Percentiles rank a stretch among this genome's conserved stretches.
Conservation (phyloP, 306 rosid genomes). For the Fragaria nilgerrensis region DNA sequence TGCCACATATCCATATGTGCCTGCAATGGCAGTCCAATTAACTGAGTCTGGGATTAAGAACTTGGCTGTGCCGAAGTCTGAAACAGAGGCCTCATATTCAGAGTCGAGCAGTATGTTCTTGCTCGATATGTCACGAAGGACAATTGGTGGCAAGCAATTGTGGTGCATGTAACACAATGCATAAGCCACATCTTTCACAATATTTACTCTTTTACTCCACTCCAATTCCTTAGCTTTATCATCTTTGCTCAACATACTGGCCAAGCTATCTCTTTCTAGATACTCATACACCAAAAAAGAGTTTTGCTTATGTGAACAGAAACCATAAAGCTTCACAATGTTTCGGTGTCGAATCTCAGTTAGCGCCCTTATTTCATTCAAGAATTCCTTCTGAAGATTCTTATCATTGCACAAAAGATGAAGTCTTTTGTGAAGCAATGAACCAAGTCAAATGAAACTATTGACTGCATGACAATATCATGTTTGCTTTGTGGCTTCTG, state of each 20-base stretch:
- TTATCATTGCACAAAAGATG: not conserved
- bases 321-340: not conserved
- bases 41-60: not conserved
- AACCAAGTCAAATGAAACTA: no score
- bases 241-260: not conserved
- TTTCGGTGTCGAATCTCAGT: not conserved
- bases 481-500: no score
- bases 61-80: not conserved
- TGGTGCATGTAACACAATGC: not conserved
- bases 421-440: not conserved
- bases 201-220: not conserved
- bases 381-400: not conserved
- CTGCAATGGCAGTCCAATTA: not conserved
- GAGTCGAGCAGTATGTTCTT: conserved; percentile 9
- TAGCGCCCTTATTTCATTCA: conserved; percentile 3
- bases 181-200: not conserved
- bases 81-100: conserved; percentile 12
- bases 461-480: no score
- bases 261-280: not conserved
- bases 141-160: conserved; percentile 5
- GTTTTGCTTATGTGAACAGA: not conserved
- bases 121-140: conserved; percentile 15
- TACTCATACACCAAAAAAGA: not conserved
- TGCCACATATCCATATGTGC: conserved; percentile 18
- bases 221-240: not conserved